These are phyloP conservation scores for Jimgerdemannia lactiflua DNA, from an alignment of 192 early-diverging fungal genomes.

Conservation along the genomic window DNA sequence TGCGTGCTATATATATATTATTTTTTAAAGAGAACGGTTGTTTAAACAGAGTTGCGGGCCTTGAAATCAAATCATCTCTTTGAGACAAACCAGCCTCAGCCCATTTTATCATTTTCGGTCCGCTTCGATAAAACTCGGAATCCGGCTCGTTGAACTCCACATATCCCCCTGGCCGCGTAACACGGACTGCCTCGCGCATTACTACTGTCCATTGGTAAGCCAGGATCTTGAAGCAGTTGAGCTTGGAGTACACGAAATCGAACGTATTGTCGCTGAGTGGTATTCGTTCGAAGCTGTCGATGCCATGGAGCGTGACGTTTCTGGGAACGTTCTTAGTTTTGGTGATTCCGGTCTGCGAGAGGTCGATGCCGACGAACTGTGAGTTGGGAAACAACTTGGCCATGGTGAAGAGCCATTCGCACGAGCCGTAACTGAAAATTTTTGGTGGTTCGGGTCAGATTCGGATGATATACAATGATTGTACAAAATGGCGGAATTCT, in stretches of 20 bases:
- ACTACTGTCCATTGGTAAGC: conserved; percentile 10
- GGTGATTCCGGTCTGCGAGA: background rate
- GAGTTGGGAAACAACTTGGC: background rate
- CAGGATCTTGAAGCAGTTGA: conserved; percentile 4
- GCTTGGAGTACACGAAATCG: conserved; percentile 23
- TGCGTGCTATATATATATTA: background rate
- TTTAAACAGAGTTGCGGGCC: too few relatives aligned
- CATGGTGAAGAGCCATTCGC: background rate
- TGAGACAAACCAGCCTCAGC: background rate
- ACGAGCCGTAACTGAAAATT: background rate
- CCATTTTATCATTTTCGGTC: background rate
- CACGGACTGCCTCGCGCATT: conserved; percentile 4
- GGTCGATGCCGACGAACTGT: background rate
- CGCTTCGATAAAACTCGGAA: background rate
- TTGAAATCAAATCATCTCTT: background rate
- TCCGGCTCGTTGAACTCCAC: conserved; percentile 23
- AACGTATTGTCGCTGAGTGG: conserved; percentile 21
- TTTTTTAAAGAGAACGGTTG: background rate
- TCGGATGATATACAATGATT: background rate
- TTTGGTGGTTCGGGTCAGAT: too few relatives aligned
- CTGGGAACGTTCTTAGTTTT: background rate
- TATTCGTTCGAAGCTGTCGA: conserved; percentile 1
- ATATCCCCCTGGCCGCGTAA: conserved; percentile 23
- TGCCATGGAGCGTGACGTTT: background rate
- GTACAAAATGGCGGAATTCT: background rate